These are phyloP conservation scores for Candida andamanensis DNA, from an alignment of 805 yeast genomes.

Conservation along the genomic window DNA sequence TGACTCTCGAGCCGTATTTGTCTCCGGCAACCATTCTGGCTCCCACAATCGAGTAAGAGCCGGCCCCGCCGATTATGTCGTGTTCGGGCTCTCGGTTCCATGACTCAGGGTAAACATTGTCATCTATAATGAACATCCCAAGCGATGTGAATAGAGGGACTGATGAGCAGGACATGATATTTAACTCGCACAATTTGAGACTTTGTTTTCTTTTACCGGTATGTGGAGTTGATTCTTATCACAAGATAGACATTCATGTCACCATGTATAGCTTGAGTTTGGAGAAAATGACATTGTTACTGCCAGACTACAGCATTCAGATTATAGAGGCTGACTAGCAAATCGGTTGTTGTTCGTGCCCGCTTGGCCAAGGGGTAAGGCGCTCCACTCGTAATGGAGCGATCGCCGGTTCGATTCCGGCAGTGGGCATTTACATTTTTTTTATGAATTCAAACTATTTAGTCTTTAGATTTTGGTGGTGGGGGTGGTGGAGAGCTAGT, in stretches of 20 bases:
- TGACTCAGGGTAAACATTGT: constrained; percentile 53
- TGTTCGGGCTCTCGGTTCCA: constrained; percentile 27
- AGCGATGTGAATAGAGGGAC: constrained; percentile 11
- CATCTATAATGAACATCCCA: constrained; percentile 91
- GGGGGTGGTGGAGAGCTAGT: constrained; percentile 21
- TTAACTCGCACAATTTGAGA: no score
- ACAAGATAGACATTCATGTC: no score
- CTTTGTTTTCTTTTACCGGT: no score
- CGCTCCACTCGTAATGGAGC: constrained; percentile 53
- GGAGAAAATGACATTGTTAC: no score
- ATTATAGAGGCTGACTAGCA: no score
- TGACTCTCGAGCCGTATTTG: constrained; percentile 31
- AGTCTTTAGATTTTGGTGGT: constrained; percentile 18
- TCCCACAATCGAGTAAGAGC: constrained; percentile 75
- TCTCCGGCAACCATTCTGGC: constrained; percentile 51
- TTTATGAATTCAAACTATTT: background rate
- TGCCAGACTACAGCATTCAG: no score
- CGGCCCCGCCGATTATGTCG: constrained; percentile 85
- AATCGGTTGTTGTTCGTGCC: constrained; percentile 28
- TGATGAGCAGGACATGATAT: no score
- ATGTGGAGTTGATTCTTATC: no score
- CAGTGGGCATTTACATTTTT: constrained; percentile 36
- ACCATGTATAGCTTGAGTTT: no score
- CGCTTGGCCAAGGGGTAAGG: constrained; percentile 53
- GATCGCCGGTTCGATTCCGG: constrained; percentile 52